phyloP scores from a whole-genome alignment of 257 asterid genomes.

The Nicotiana attenuata region DNA sequence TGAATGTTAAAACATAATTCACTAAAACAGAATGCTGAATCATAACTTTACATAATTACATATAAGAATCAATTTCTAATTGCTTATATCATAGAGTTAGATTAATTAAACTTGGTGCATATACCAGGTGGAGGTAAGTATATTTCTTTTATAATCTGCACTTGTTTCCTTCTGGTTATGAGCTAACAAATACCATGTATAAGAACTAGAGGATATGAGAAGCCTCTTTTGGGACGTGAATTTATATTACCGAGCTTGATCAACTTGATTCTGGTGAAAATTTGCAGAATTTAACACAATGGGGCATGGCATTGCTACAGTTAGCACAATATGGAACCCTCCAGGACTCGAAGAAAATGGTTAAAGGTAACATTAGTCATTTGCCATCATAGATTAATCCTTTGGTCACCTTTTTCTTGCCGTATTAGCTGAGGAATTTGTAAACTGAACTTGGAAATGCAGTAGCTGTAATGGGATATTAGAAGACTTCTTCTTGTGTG shows the following conservation, averaged over 20 bases:
- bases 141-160: background rate
- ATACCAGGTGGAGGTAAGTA: background rate
- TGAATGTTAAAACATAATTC: background rate
- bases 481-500: too few species aligned
- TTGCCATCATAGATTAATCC: background rate
- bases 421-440: background rate
- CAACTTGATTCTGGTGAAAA: background rate
- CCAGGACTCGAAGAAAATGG: conserved; percentile 30
- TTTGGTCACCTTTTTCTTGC: background rate
- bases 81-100: background rate
- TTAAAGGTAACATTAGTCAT: conserved; percentile 17
- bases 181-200: background rate
- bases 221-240: background rate
- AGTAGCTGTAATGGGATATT: background rate
- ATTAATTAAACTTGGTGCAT: background rate
- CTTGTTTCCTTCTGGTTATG: too few species aligned
- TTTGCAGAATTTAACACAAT: conserved; percentile 39
- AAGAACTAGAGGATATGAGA: background rate
- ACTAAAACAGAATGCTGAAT: too few species aligned
- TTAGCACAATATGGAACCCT: conserved; percentile 38
- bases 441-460: background rate
- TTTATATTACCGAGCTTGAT: background rate
- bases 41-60: too few species aligned
- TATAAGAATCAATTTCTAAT: too few species aligned
- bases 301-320: conserved; percentile 46